Evolutionary conservation across 1,284 basidiomycete species (phyloP).

Genomic region (Austroboletus niveus): DNA sequence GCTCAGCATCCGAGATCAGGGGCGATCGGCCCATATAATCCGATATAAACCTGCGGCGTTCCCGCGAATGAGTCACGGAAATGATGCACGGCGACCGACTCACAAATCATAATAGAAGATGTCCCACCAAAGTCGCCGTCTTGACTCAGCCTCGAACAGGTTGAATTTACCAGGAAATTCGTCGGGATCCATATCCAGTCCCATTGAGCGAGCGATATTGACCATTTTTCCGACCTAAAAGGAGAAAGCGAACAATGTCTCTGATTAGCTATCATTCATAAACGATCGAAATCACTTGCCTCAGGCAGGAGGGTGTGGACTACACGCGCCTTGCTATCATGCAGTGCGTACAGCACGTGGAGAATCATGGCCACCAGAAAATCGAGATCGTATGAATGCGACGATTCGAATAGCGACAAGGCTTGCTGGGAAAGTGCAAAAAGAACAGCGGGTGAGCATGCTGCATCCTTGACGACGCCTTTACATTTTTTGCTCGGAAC

Average conservation of each 20-base stretch:
- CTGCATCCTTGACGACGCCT: conserved; percentile 26
- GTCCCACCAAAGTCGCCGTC: conserved; percentile 72
- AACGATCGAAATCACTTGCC: conserved; percentile 30
- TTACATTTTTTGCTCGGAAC: conserved; percentile 26
- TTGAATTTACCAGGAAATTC: conserved; percentile 42
- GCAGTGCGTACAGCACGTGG: conserved; percentile 52
- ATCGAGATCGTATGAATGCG: conserved; percentile 46
- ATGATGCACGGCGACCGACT: conserved; percentile 29
- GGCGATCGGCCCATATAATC: conserved; percentile 62
- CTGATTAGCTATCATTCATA: conserved; percentile 26
- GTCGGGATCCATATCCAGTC: conserved; percentile 59
- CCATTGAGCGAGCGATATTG: conserved; percentile 61
- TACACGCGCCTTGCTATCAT: conserved; percentile 46
- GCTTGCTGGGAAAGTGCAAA: conserved; percentile 48
- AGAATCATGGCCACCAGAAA: conserved; percentile 51
- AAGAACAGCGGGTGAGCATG: conserved; percentile 36
- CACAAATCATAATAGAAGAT: conserved; percentile 70
- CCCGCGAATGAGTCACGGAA: conserved; percentile 8
- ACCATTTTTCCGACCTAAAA: conserved; percentile 65
- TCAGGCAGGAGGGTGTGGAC: conserved; percentile 35
- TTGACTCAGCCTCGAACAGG: conserved; percentile 57
- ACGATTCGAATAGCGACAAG: conserved; percentile 41
- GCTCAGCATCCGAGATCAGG: conserved; percentile 42
- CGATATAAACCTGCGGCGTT: conserved; percentile 55
- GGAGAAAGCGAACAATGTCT: neutral